Percentiles rank a stretch among this genome's conserved stretches.
phyloP scores from a whole-genome alignment of 2,329 filamentous ascomycete genomes.

The Xylaria sp. region DNA sequence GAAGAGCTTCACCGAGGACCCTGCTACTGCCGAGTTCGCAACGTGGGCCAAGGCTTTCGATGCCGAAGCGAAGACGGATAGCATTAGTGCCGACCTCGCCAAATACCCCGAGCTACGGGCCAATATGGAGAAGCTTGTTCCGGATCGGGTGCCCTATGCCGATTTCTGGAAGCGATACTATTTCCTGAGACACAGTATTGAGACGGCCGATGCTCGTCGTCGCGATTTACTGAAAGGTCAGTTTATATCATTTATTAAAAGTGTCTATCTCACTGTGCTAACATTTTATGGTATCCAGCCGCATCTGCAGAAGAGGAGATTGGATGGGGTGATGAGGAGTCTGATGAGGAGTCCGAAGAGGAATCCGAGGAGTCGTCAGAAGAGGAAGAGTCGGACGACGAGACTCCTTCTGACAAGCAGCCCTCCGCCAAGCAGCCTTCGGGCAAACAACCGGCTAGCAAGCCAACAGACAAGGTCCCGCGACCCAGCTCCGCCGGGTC shows the following conservation, averaged over 20 bases:
- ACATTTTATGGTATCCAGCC: constrained; percentile 48
- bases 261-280: constrained; percentile 42
- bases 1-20: constrained; percentile 84
- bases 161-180: constrained; percentile 97
- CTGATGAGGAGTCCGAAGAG: constrained; percentile 19
- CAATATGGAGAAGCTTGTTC: constrained; percentile 97
- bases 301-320: constrained; percentile 75
- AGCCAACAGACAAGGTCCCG: constrained; percentile 47
- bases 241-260: constrained; percentile 36
- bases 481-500: constrained; percentile 57
- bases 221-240: constrained; percentile 89
- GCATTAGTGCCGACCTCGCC: constrained; percentile 80
- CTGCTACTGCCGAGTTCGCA: constrained; percentile 74
- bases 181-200: constrained; percentile 89
- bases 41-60: constrained; percentile 77
- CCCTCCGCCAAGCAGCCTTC: too few species aligned
- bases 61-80: constrained; percentile 81
- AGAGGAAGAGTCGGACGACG: constrained; percentile 31
- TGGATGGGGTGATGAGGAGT: constrained; percentile 58
- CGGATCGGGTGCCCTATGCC: constrained; percentile 84
- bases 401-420: constrained; percentile 40
- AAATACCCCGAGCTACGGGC: constrained; percentile 83
- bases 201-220: constrained; percentile 87
- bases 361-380: background rate
- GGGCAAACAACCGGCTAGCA: too few species aligned